phyloP scores from a whole-genome alignment of 2,329 filamentous ascomycete species.

The Neophaeococcomyces mojaviensis region DNA sequence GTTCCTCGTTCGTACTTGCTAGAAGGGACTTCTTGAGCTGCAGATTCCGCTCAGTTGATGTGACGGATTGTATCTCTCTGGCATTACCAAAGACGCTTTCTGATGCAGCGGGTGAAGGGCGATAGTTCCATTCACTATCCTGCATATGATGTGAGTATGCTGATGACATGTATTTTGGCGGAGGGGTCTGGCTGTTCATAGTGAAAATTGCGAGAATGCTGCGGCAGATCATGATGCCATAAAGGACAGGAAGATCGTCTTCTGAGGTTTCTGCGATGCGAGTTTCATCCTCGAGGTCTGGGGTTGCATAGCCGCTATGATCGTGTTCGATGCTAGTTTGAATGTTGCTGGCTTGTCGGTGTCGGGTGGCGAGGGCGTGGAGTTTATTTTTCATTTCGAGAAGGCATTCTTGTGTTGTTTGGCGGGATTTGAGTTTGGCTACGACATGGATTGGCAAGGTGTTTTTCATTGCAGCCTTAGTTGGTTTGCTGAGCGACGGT shows the following conservation, averaged over 20 bases:
- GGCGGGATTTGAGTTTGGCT: conserved; percentile 33
- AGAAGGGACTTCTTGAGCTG: not conserved
- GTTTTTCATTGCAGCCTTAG: conserved; percentile 14
- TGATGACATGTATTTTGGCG: conserved; percentile 10
- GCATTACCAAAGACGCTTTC: conserved; percentile 1
- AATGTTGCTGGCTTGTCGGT: conserved; percentile 29
- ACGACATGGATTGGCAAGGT: conserved; percentile 41
- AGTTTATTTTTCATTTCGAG: conserved; percentile 38
- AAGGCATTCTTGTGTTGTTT: conserved; percentile 35
- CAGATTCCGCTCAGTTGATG: not conserved
- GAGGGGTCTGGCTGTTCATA: conserved; percentile 15
- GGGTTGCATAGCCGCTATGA: conserved; percentile 7
- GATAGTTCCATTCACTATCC: not conserved
- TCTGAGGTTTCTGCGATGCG: conserved; percentile 1
- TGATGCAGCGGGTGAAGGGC: not conserved
- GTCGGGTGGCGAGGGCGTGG: conserved; percentile 35
- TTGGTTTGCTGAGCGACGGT: conserved; percentile 29
- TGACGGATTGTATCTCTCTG: not conserved
- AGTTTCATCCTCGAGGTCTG: conserved; percentile 14
- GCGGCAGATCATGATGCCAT: conserved; percentile 7
- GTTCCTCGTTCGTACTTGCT: not conserved
- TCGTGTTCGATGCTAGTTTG: conserved; percentile 15
- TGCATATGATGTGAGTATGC: no score
- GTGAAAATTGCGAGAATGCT: conserved; percentile 8
- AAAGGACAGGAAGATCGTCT: conserved; percentile 6